Evolutionary conservation across 192 early-diverging fungal genomes (phyloP), one percentile per base, ranked within the genome.

Genomic region (Coemansia sp.): DNA sequence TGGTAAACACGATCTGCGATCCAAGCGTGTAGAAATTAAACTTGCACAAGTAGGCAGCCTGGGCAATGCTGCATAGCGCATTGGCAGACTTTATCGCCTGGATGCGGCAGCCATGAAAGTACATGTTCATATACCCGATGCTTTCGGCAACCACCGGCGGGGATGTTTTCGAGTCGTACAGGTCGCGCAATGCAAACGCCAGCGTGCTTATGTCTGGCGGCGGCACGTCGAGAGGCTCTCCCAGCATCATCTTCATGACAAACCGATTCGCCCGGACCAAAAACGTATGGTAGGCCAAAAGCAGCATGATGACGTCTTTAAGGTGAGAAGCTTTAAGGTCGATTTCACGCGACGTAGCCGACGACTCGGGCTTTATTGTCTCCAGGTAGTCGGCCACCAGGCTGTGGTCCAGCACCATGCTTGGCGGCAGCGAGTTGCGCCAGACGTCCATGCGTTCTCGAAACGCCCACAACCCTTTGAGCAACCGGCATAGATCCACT

Each of bases 211-310:
- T 55, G 34, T 76, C 62, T 2, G 72, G 72, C 44, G 72, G 62
- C 44, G 72, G 72, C 50, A 56, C 51, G 26, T 61, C 48, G 18
- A 76, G 49, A 5, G 48, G 58, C 66, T 76, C 72, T 11, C 72
- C 72, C 43, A 69, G 51, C 73, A 76, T 65, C 41, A 54, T 53
- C 58, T 76, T 76, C 73, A 76, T 76, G 8, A 58, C 62, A 36
- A 57, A 65, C 3, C 73, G 58, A 62, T 76, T 76, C 21, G 73
- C 73, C 2, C 73, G 65, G 23, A 65, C 54, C 49, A 76, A 32
- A 36, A 62, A 69, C 16, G 62, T 65, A 38, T 76, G 73, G 59
- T 76, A 76, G 37, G 55, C 39, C 58, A 76, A 16, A 32, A 76
- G 55, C 40, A 69, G 44, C 50, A 56, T 54, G 11, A 69, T 65